Conservation (phyloP, 192 early-diverging fungal genomes). For the Anaeromyces robustus region DNA sequence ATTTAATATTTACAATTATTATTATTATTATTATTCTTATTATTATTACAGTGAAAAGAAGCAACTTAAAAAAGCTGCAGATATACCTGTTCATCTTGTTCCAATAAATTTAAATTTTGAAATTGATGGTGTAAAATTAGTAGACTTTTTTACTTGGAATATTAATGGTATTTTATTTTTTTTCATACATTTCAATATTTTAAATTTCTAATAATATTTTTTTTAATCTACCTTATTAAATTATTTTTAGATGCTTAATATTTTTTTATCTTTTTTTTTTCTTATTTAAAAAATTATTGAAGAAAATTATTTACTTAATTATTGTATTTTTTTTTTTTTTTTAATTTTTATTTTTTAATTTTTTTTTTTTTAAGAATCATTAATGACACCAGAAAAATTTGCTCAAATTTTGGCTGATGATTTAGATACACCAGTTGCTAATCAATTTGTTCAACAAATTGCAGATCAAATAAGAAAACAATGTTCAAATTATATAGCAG, state of each 20-base stretch:
- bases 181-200: too few relatives aligned
- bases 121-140: conserved; percentile 28
- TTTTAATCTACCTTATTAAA: too few relatives aligned
- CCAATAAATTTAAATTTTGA: conserved; percentile 33
- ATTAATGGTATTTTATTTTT: conserved; percentile 19
- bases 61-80: background rate
- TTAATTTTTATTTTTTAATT: too few relatives aligned
- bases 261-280: too few relatives aligned
- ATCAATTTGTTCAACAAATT: conserved; percentile 3
- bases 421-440: conserved; percentile 26
- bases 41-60: background rate
- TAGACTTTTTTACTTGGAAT: conserved; percentile 38
- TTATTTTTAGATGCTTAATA: too few relatives aligned
- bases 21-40: too few relatives aligned
- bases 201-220: too few relatives aligned
- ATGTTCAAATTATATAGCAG: conserved; percentile 10
- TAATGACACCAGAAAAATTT: conserved; percentile 69
- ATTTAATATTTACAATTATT: too few relatives aligned
- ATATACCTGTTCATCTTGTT: conserved; percentile 12
- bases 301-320: too few relatives aligned
- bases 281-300: too few relatives aligned
- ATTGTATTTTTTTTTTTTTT: too few relatives aligned
- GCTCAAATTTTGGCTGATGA: conserved; percentile 69
- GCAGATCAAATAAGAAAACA: background rate
- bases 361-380: conserved; percentile 25